Conservation (phyloP, 129 eudicot genomes). For the Saussurea involucrata region DNA sequence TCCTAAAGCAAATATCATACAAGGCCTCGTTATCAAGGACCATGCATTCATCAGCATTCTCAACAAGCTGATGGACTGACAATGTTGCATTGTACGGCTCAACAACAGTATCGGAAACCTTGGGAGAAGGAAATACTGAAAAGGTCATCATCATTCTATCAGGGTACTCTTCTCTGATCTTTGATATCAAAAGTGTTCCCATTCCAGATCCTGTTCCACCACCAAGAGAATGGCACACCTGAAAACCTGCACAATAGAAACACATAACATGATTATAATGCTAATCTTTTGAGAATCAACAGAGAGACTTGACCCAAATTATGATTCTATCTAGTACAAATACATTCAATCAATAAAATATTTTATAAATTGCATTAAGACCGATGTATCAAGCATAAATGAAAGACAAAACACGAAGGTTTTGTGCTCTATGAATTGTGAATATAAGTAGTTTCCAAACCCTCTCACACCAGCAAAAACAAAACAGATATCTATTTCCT, state of each 20-base stretch:
- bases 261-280: not conserved
- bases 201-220: constrained; percentile 67
- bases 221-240: constrained; percentile 60
- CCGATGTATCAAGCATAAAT: no score
- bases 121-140: constrained; percentile 58
- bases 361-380: no score
- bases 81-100: constrained; percentile 88
- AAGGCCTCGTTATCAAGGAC: constrained; percentile 39
- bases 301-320: not conserved
- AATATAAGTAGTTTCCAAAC: not conserved
- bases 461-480: not conserved
- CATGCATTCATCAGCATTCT: constrained; percentile 84
- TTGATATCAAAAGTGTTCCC: constrained; percentile 55
- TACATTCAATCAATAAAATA: no score
- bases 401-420: no score
- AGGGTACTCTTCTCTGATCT: constrained; percentile 56
- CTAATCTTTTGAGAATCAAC: not conserved
- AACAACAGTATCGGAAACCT: constrained; percentile 64
- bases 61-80: constrained; percentile 74
- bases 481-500: not conserved
- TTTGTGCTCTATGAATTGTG: no score
- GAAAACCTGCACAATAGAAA: constrained; percentile 38
- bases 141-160: constrained; percentile 62
- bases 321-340: not conserved
- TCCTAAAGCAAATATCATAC: constrained; percentile 54